Conservation (phyloP, 2,329 filamentous ascomycete species). For the Cercospora sp. region DNA sequence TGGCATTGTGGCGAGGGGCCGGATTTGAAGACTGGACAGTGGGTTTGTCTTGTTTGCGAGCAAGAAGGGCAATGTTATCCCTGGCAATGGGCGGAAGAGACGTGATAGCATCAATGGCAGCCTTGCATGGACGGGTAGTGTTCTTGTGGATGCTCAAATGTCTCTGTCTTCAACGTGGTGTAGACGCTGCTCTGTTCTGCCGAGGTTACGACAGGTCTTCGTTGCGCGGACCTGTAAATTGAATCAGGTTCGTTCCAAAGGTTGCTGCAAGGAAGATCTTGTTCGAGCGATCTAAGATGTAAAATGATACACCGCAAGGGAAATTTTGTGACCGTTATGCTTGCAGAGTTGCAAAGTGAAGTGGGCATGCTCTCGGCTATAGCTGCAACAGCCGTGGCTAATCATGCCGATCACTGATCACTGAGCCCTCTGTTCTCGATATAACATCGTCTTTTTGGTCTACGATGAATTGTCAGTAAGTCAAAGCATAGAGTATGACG, state of each 20-base stretch:
- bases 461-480: no score
- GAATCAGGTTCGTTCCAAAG: no score
- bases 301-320: no score
- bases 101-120: background rate
- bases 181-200: background rate
- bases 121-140: background rate
- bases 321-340: background rate
- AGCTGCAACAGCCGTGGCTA: background rate
- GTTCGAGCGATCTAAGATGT: no score
- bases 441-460: no score
- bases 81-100: background rate
- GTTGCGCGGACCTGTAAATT: background rate
- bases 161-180: background rate
- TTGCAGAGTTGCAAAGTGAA: background rate
- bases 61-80: no score
- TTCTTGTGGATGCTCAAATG: background rate
- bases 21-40: background rate
- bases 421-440: background rate
- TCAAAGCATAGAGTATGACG: no score
- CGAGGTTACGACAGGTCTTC: background rate
- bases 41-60: background rate
- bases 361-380: background rate
- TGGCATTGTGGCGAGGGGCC: slow-evolving; percentile 19
- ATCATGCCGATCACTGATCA: background rate
- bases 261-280: no score